Evolutionary conservation across 75 land plant species (phyloP).

Genomic region (Pinus taeda): DNA sequence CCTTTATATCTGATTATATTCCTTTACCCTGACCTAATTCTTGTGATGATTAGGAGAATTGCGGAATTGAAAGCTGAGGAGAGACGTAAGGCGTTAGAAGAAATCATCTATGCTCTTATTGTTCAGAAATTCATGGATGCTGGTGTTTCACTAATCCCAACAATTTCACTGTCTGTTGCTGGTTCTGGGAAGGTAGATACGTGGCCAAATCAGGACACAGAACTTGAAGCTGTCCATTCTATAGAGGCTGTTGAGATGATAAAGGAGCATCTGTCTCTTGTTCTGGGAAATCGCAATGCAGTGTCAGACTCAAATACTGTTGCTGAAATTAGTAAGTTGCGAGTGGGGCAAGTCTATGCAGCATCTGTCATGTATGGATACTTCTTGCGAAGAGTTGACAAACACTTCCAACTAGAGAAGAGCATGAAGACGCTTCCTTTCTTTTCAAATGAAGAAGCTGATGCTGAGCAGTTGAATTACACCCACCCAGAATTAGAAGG

Average conservation of each 20-base stretch:
- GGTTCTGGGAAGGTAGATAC: slow-evolving; percentile 36
- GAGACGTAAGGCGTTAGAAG: slow-evolving; percentile 56
- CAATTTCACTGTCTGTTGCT: slow-evolving; percentile 29
- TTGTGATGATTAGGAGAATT: slow-evolving; percentile 44
- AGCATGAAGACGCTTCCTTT: slow-evolving; percentile 53
- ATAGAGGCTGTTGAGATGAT: slow-evolving; percentile 75
- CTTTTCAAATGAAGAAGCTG: slow-evolving; percentile 15
- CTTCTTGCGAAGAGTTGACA: slow-evolving; percentile 68
- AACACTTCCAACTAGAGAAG: slow-evolving; percentile 76
- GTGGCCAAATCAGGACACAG: slow-evolving; percentile 54
- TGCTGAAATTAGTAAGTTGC: slow-evolving; percentile 64
- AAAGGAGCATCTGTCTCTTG: slow-evolving; percentile 55
- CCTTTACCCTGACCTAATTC: background rate
- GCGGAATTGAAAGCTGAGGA: slow-evolving; percentile 78
- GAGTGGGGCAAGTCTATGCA: slow-evolving; percentile 78
- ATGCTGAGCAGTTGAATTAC: slow-evolving; percentile 9
- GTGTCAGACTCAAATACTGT: slow-evolving; percentile 22
- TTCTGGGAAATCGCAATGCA: slow-evolving; percentile 45
- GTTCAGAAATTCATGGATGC: slow-evolving; percentile 67
- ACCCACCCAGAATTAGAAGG: slow-evolving; percentile 21
- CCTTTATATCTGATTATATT: background rate
- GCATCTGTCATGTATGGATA: slow-evolving; percentile 87
- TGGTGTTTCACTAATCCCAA: slow-evolving; percentile 40
- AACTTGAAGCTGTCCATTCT: slow-evolving; percentile 55
- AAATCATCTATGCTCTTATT: slow-evolving; percentile 73